Base-by-base conservation (phyloP, 2,329 filamentous ascomycete species). In the Penicillium sp. region DNA sequence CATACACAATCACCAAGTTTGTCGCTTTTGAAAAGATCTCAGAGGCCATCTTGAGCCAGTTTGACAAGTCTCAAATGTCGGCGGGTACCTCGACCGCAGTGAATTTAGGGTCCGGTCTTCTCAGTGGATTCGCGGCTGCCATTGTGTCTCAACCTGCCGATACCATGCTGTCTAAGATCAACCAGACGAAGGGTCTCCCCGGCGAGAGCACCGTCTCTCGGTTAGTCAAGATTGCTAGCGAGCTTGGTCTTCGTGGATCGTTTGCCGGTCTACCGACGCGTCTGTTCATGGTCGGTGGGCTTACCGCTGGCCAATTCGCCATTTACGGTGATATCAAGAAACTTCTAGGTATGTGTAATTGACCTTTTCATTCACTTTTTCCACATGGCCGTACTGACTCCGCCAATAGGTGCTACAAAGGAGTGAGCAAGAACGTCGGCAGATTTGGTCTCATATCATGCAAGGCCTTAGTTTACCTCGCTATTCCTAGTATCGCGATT, bases 131-230 rank as follows among this genome's bases (percentile, higher is more conserved):
- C 64, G 83, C 93, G 32, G 96, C 92, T 69, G 92, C 92, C 40
- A 81, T 91, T 51, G 88, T 94, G 24, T 89, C 86, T 13, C 88
- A 92, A 66, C 88, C 88, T 3, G 88, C 88, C 47, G 89, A 92
- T 72, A 91, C 96, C 67, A 93, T 96, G 87, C 91, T 96, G 59
- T 92, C 88, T 73, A 96, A 96, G 79, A 79, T 96, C 63, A 96
- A 96, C 68, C 86, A 90, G 29, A 87, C 87, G 65, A 86, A 90
- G 48, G 80, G 86, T 69, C 34, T 36, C 13, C 73, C 88, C 2
- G 90, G 90, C 27, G 92, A 96, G 77, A 84, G 83, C 1, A 90
- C 93, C 60, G 89, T 88, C 16, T 80, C 82, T 38, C 91, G 89
- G 14, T 83, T 90, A 63, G 77, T 83, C 54, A 83, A 91, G 42